Base-by-base conservation (phyloP, 2,329 filamentous ascomycete species). In the Colletotrichum magnum region DNA sequence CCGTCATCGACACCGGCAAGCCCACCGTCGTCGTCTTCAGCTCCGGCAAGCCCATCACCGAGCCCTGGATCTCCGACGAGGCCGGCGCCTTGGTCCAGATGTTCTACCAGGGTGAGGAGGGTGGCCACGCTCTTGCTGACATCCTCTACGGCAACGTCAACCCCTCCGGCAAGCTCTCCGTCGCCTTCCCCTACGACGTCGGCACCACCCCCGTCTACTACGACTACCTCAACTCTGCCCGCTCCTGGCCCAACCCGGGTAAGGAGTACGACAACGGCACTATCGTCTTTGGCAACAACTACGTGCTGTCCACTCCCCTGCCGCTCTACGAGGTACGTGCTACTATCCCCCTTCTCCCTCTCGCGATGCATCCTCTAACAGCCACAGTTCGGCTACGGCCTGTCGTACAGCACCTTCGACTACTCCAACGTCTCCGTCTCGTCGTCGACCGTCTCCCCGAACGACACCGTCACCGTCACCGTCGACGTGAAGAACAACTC, bases 51-150 rank as follows among this genome's bases (percentile, higher is more conserved):
- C 92, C 92, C 3, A 81, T 94, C 67, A 92, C 91, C 0, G 91
- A 93, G 77, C 85, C 89, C 5, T 94, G 92, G 92, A 91, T 94
- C 75, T 89, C 89, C 0, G 83, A 87, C 39, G 84, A 85, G 28
- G 90, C 92, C 0, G 83, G 89, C 0, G 91, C 90, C 0, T 84
- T 94, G 0, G 81, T 94, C 0, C 92, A 94, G 75, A 91, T 93
- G 77, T 94, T 94, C 79, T 94, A 94, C 74, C 90, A 90, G 6
- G 90, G 89, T 0, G 90, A 93, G 74, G 83, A 93, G 79, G 90
- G 90, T 26, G 90, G 91, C 0, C 82, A 89, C 68, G 90, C 90
- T 1, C 83, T 93, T 1, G 90, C 91, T 0, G 89, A 92, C 70
- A 83, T 93, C 36, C 82, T 93, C 2, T 91, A 89, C 73, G 91